Conservation (phyloP, 2,329 filamentous ascomycete genomes). For the Aspergillus candidus region DNA sequence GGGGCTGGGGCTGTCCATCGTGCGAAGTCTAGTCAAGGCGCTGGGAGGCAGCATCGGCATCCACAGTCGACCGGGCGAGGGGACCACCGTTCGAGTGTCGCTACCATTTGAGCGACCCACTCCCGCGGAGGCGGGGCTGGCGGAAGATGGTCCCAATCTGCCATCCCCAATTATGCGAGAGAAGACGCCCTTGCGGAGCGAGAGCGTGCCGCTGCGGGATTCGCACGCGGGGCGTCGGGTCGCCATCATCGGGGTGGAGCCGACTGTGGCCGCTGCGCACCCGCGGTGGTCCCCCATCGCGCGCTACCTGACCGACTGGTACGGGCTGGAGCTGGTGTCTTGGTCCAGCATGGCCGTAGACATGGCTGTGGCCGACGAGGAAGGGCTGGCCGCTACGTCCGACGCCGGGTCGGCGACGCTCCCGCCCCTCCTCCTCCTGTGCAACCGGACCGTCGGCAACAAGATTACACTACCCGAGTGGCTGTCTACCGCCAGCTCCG, state of each 20-base stretch:
- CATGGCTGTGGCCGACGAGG: constrained; percentile 31
- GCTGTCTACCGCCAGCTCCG: constrained; percentile 24
- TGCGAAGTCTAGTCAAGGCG: constrained; percentile 55
- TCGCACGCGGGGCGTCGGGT: constrained; percentile 20
- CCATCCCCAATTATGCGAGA: constrained; percentile 7
- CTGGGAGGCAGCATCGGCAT: constrained; percentile 56
- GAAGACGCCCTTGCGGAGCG: constrained; percentile 14
- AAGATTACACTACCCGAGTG: constrained; percentile 22
- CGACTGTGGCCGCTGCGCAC: constrained; percentile 12
- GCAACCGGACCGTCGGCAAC: constrained; percentile 33
- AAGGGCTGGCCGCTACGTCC: constrained; percentile 18
- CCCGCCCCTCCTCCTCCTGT: constrained; percentile 33
- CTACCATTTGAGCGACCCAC: constrained; percentile 37
- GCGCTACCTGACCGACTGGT: constrained; percentile 34
- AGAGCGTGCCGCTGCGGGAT: constrained; percentile 23
- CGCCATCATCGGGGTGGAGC: constrained; percentile 25
- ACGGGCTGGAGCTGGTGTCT: constrained; percentile 28
- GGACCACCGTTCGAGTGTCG: constrained; percentile 50
- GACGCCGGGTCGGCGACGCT: constrained; percentile 13
- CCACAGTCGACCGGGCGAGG: constrained; percentile 47
- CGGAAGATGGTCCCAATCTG: constrained; percentile 12
- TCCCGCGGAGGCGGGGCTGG: constrained; percentile 11
- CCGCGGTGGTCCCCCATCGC: constrained; percentile 23
- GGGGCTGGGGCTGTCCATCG: constrained; percentile 58
- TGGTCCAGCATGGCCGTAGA: constrained; percentile 27